A percentile compares a stretch with the other conserved stretches of the same genome.
Evolutionary conservation across 176 grass and related monocot species (phyloP).

Genomic region (Pontederia crassipes): DNA sequence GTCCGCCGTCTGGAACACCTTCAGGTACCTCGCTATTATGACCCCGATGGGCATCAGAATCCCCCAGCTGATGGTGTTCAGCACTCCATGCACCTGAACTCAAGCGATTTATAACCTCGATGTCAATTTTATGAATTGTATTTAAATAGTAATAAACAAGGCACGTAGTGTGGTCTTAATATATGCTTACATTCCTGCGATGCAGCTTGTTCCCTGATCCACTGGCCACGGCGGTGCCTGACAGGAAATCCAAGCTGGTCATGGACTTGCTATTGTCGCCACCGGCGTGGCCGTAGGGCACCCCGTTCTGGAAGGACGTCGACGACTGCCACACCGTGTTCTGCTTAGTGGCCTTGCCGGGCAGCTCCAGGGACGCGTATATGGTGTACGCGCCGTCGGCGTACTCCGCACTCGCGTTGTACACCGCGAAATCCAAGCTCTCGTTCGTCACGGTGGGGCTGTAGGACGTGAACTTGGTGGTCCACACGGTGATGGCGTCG

Average conservation of each 20-base stretch:
- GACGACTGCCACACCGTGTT: conserved; percentile 79
- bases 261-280: conserved; percentile 4
- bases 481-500: conserved; percentile 24
- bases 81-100: conserved; percentile 70
- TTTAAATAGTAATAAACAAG: neutral
- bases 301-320: neutral
- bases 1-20: conserved; percentile 63
- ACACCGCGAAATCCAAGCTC: conserved; percentile 25
- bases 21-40: conserved; percentile 76
- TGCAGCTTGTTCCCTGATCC: conserved; percentile 39
- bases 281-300: conserved; percentile 1
- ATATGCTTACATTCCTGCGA: conserved; percentile 58
- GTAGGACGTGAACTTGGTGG: conserved; percentile 16
- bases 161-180: neutral
- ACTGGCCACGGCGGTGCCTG: conserved; percentile 17
- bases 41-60: conserved; percentile 67
- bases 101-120: neutral
- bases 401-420: conserved; percentile 34
- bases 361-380: conserved; percentile 48
- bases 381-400: conserved; percentile 47
- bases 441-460: neutral
- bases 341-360: conserved; percentile 24
- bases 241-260: conserved; percentile 37
- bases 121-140: neutral
- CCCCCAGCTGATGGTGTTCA: conserved; percentile 71